These are phyloP conservation scores for Alloascoidea africana DNA, from an alignment of 805 yeast genomes.

Conservation along the genomic window DNA sequence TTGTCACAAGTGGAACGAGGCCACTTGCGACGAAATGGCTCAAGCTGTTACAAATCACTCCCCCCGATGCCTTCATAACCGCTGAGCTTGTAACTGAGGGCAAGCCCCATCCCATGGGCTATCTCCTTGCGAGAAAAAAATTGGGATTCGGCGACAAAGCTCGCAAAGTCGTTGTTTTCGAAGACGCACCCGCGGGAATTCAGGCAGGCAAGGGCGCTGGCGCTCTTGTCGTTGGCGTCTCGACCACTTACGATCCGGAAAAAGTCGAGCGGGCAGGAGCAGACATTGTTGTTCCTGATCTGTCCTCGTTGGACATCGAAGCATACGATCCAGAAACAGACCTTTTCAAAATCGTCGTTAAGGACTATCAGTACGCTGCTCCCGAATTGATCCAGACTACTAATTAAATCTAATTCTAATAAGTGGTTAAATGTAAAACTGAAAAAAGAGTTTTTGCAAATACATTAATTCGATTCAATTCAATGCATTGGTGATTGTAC, in stretches of 20 bases:
- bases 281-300: constrained; percentile 64
- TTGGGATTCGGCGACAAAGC: constrained; percentile 18
- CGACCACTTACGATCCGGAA: constrained; percentile 61
- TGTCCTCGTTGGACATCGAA: constrained; percentile 43
- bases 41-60: constrained; percentile 38
- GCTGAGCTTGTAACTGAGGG: constrained; percentile 71
- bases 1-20: constrained; percentile 74
- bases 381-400: too few species aligned
- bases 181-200: constrained; percentile 85
- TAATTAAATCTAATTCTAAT: too few species aligned
- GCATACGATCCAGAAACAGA: constrained; percentile 30
- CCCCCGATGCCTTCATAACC: constrained; percentile 67
- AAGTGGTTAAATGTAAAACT: too few species aligned
- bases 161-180: constrained; percentile 50
- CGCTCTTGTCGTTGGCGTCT: constrained; percentile 70
- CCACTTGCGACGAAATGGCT: constrained; percentile 74
- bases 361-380: constrained; percentile 20
- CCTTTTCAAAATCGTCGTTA: constrained; percentile 20
- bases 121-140: constrained; percentile 25
- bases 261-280: constrained; percentile 66
- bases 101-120: constrained; percentile 82
- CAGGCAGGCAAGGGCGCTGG: constrained; percentile 76
- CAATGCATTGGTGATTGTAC: too few species aligned
- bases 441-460: too few species aligned
- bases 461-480: too few species aligned